Evolutionary conservation across 2,329 filamentous ascomycete species (phyloP), one percentile per base, ranked within the genome.

Genomic region (Microcyclospora tardicrescens): DNA sequence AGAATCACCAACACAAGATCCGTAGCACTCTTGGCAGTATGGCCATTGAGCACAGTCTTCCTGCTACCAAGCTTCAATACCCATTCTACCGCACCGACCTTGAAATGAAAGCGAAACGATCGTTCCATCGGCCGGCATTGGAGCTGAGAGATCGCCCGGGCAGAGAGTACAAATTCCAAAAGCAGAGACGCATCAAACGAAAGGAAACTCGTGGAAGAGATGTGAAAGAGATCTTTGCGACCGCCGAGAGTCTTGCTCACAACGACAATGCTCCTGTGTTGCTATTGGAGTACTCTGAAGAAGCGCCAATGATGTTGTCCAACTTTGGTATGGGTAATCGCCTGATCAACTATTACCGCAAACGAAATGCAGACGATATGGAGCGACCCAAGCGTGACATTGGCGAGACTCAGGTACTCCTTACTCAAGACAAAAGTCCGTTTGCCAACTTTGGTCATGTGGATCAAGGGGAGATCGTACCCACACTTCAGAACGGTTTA

Each of bases 321-420:
- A 95, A 93, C 56, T 94, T 95, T 54, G 91, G 89, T 48, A 98
- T 98, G 91, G 87, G 87, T 37, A 93, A 81, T 59, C 82, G 86
- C 38, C 74, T 98, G 42, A 85, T 96, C 67, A 96, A 98, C 61
- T 98, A 96, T 61, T 95, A 95, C 58, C 82, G 85, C 30, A 78
- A 87, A 42, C 85, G 85, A 53, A 82, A 85, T 56, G 75, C 64
- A 28, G 84, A 93, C 34, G 84, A 91, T 43, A 75, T 77, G 35
- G 72, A 75, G 37, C 73, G 84, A 1, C 82, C 84, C 1, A 93
- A 86, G 65, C 61, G 72, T 43, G 85, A 93, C 3, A 73, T 98
- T 44, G 91, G 91, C 42, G 91, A 98, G 62, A 83, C 84, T 2
- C 80, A 82, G 35, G 79, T 94, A 11, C 71, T 98, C 28, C 71